A percentile compares a stretch with the other conserved stretches of the same genome.
phyloP scores from a whole-genome alignment of 768 basidiomycete species.

The Coprinopsis sp. region DNA sequence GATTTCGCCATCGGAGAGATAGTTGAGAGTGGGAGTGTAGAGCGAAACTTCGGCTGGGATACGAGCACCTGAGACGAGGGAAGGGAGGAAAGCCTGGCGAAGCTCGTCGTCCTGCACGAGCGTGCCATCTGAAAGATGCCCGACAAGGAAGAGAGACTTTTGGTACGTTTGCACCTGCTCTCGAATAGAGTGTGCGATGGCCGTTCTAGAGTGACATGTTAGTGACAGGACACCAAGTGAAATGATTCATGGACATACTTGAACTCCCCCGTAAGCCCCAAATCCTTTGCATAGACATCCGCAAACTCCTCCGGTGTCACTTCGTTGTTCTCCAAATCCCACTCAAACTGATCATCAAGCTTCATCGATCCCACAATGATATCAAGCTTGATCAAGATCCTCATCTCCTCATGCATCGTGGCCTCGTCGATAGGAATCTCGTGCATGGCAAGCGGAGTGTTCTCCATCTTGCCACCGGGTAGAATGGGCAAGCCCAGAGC shows the following conservation, averaged over 20 bases:
- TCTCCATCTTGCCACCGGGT: slow-evolving; percentile 15
- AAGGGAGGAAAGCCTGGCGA: slow-evolving; percentile 81
- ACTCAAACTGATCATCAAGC: slow-evolving; percentile 95
- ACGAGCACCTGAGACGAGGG: slow-evolving; percentile 65
- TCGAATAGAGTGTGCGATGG: slow-evolving; percentile 91
- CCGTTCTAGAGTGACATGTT: slow-evolving; percentile 57
- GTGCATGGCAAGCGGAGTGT: slow-evolving; percentile 47
- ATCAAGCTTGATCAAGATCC: slow-evolving; percentile 93
- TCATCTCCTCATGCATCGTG: slow-evolving; percentile 75
- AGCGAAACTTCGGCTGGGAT: slow-evolving; percentile 70
- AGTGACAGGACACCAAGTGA: slow-evolving; percentile 2
- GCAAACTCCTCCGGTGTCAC: slow-evolving; percentile 93
- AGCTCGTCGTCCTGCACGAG: slow-evolving; percentile 86
- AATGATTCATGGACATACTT: slow-evolving; percentile 47
- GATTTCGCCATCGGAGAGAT: slow-evolving; percentile 84
- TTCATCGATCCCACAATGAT: slow-evolving; percentile 92
- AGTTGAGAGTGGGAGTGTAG: slow-evolving; percentile 87
- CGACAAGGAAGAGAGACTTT: slow-evolving; percentile 86
- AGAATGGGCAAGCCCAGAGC: slow-evolving; percentile 17
- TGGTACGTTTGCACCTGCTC: slow-evolving; percentile 92
- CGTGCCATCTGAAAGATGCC: slow-evolving; percentile 79
- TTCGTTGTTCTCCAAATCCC: slow-evolving; percentile 81
- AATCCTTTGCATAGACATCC: slow-evolving; percentile 75
- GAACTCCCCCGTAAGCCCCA: slow-evolving; percentile 92
- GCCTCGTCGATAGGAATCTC: slow-evolving; percentile 65